Evolutionary conservation across 129 eudicot genomes (phyloP).

Genomic region (Flaveria robusta): DNA sequence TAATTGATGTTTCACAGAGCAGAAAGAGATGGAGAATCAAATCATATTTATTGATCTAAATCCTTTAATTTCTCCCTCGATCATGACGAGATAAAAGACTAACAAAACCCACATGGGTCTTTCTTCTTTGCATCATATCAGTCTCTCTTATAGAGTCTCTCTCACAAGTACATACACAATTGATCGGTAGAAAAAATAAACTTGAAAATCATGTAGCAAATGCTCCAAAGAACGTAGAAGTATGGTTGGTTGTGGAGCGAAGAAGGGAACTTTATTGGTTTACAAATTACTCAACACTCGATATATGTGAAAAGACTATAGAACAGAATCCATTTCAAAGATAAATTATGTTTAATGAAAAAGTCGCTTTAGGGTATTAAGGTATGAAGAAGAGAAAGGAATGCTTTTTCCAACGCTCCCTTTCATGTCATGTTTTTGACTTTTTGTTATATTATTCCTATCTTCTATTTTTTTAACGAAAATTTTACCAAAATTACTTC

Average conservation of each 20-base stretch:
- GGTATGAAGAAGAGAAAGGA: background rate
- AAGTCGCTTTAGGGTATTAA: constrained; percentile 10
- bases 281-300: background rate
- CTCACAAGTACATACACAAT: too few species aligned
- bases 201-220: background rate
- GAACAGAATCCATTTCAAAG: background rate
- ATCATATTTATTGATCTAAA: constrained; percentile 32
- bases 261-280: background rate
- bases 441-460: too few species aligned
- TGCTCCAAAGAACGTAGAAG: background rate
- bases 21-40: constrained; percentile 1
- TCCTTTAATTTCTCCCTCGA: background rate
- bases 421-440: constrained; percentile 1
- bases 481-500: too few species aligned
- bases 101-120: constrained; percentile 1
- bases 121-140: constrained; percentile 32
- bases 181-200: background rate
- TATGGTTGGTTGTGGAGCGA: background rate
- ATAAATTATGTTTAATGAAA: background rate
- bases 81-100: background rate
- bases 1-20: background rate
- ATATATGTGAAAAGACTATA: background rate
- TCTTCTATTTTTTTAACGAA: too few species aligned
- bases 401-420: constrained; percentile 6
- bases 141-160: constrained; percentile 19